Evolutionary conservation across 2,329 filamentous ascomycete genomes (phyloP).

Genomic region (Fusarium sp.): DNA sequence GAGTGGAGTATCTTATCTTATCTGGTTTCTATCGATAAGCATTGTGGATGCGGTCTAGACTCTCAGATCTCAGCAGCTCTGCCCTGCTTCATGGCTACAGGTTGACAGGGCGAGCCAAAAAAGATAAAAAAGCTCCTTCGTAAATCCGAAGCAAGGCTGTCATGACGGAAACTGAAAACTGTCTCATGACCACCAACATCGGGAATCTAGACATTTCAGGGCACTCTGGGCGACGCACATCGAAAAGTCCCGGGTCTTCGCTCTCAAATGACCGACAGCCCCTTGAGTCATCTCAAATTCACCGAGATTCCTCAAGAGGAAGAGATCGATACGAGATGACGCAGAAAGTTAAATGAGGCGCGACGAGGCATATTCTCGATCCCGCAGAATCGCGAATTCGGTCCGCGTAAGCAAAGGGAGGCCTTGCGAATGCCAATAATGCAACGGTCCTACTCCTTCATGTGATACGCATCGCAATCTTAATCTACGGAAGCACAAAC

Average conservation of each 20-base stretch:
- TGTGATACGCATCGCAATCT: conserved; percentile 24
- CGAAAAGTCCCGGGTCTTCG: conserved; percentile 2
- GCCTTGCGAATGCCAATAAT: conserved; percentile 17
- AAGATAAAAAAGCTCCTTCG: not conserved
- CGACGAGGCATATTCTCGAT: conserved; percentile 25
- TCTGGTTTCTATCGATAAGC: conserved; percentile 38
- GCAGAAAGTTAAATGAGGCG: conserved; percentile 6
- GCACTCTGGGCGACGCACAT: not conserved
- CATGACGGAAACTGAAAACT: not conserved
- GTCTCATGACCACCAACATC: not conserved
- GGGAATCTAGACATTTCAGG: not conserved
- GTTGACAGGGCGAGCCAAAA: not conserved
- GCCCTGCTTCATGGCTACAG: not conserved
- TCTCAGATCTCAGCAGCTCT: not conserved
- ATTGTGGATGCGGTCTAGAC: not conserved
- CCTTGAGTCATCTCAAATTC: conserved; percentile 7
- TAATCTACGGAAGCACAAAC: conserved; percentile 8
- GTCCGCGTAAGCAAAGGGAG: conserved; percentile 26
- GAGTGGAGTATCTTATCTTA: conserved; percentile 22
- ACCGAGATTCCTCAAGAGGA: conserved; percentile 20
- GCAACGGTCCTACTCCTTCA: not conserved
- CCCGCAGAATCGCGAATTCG: conserved; percentile 28
- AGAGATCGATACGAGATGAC: conserved; percentile 22
- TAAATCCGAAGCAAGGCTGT: conserved; percentile 11
- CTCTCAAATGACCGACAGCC: conserved; percentile 25